These are phyloP conservation scores for Bromus sterilis DNA, from an alignment of 176 grass and related monocot species.

Conservation along the genomic window DNA sequence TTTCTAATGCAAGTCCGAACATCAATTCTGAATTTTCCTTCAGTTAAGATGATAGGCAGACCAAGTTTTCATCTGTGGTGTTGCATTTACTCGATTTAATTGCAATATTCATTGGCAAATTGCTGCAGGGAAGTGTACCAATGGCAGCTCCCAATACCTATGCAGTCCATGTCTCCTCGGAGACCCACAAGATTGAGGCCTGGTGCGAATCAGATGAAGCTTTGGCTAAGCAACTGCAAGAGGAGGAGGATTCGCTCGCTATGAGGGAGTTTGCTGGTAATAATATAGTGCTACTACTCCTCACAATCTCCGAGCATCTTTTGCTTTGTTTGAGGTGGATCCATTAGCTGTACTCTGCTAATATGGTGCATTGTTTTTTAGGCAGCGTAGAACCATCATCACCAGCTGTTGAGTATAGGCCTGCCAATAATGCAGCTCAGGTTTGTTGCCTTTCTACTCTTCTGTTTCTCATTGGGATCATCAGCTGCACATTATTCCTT, in stretches of 20 bases:
- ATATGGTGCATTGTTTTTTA: conserved; percentile 13
- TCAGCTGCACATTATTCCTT: not conserved
- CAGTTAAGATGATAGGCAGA: not conserved
- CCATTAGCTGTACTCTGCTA: conserved; percentile 29
- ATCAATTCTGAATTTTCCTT: not conserved
- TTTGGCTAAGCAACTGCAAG: conserved; percentile 68
- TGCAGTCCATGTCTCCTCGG: conserved; percentile 27
- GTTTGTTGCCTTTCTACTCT: conserved; percentile 30
- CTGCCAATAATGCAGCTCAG: conserved; percentile 43
- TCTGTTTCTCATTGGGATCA: conserved; percentile 7
- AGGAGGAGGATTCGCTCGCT: conserved; percentile 41
- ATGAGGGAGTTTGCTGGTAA: conserved; percentile 39
- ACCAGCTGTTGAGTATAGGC: conserved; percentile 31
- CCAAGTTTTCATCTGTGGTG: not conserved
- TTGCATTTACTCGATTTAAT: not conserved
- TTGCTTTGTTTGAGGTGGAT: conserved; percentile 30
- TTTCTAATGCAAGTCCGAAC: not conserved
- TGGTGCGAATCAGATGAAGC: conserved; percentile 54
- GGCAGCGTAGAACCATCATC: conserved; percentile 32
- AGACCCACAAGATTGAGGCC: conserved; percentile 40
- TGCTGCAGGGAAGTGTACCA: conserved; percentile 3
- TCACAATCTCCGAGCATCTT: conserved; percentile 1
- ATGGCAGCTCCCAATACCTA: conserved; percentile 34
- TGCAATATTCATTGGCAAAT: not conserved
- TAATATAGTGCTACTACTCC: not conserved